Evolutionary conservation across 2,329 filamentous ascomycete species (phyloP).

Genomic region (Fusarium musae): DNA sequence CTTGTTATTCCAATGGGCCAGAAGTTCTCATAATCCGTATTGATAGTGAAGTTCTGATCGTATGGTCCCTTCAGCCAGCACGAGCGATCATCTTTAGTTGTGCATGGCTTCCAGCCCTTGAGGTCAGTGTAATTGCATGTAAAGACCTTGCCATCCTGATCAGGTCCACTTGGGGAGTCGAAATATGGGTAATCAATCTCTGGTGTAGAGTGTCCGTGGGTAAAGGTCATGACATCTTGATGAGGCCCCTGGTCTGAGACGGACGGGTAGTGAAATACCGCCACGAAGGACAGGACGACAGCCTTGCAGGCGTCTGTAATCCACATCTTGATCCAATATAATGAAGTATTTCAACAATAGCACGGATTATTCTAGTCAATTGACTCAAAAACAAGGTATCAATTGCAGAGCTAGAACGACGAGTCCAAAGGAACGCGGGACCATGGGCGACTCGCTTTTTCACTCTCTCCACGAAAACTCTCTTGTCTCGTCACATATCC

Average conservation of each 20-base stretch:
- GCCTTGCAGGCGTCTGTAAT: slow-evolving; percentile 12
- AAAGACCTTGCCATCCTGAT: neutral
- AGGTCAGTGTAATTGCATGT: slow-evolving; percentile 1
- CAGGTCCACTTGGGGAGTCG: neutral
- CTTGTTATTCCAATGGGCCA: neutral
- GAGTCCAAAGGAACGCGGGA: neutral
- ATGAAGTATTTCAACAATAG: too few relatives aligned
- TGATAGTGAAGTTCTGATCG: neutral
- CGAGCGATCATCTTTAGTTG: neutral
- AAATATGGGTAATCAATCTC: neutral
- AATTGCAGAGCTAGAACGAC: neutral
- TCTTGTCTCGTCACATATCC: neutral
- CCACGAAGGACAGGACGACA: neutral
- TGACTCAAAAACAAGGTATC: fast-evolving
- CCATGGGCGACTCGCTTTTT: neutral
- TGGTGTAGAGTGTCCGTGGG: neutral
- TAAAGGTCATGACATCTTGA: slow-evolving; percentile 9
- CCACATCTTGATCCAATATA: too few relatives aligned
- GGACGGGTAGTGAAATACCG: neutral
- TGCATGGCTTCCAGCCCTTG: slow-evolving; percentile 3
- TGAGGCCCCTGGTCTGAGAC: neutral
- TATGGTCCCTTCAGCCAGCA: slow-evolving; percentile 3
- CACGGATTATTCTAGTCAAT: neutral
- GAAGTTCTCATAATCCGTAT: slow-evolving; percentile 12
- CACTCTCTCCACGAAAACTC: neutral